phyloP scores from a whole-genome alignment of 176 grass and related monocot species.

The Microstegium vimineum region DNA sequence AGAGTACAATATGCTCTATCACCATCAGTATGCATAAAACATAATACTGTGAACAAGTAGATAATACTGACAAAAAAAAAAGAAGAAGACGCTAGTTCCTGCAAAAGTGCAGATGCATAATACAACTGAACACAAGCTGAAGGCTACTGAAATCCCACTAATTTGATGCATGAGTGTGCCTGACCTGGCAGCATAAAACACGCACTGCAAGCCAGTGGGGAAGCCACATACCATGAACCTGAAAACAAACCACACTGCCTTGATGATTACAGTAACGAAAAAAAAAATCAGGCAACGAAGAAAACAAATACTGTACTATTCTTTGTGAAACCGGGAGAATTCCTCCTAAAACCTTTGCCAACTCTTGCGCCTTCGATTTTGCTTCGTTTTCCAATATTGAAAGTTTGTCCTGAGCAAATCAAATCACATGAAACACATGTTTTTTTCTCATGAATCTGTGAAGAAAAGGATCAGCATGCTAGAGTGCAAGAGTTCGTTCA shows the following conservation, averaged over 20 bases:
- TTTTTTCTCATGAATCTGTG: not conserved
- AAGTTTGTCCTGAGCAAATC: slow-evolving; percentile 31
- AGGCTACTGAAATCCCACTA: not conserved
- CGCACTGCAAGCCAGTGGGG: slow-evolving; percentile 39
- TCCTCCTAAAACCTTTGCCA: slow-evolving; percentile 24
- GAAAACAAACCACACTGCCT: not conserved
- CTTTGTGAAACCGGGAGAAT: not conserved
- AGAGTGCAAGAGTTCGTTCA: not conserved
- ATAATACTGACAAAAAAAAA: not conserved
- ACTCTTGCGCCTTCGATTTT: slow-evolving; percentile 23
- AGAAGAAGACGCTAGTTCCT: slow-evolving; percentile 24
- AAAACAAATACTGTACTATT: not conserved
- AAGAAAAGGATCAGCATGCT: not conserved
- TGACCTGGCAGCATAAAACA: slow-evolving; percentile 36
- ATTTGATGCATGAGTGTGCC: not conserved
- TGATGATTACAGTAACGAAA: not conserved
- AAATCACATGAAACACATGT: not conserved
- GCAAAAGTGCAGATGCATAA: not conserved
- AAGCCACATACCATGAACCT: slow-evolving; percentile 50
- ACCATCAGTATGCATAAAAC: too few relatives aligned
- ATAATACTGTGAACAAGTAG: not conserved
- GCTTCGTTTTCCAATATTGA: slow-evolving; percentile 13
- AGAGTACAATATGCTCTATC: too few relatives aligned
- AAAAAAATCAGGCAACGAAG: not conserved
- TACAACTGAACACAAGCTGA: not conserved